Conservation (phyloP, 1,284 basidiomycete genomes). For the Leccinum pallidistipes region DNA sequence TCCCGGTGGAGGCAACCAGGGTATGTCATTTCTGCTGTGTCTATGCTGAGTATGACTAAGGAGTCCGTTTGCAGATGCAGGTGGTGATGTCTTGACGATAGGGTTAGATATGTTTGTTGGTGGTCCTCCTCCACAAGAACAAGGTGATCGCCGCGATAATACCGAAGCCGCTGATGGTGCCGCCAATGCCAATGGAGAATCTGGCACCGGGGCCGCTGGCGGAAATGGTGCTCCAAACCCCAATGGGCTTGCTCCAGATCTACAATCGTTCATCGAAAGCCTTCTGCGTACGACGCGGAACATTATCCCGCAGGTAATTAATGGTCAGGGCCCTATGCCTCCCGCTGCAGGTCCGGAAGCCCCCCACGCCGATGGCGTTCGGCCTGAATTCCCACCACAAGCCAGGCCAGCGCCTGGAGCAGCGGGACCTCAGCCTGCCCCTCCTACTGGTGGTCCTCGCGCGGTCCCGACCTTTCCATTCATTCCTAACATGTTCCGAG, state of each 20-base stretch:
- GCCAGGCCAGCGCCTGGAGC: slow-evolving; percentile 6
- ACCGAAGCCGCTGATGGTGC: slow-evolving; percentile 3
- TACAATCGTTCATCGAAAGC: slow-evolving; percentile 27
- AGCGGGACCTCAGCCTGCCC: slow-evolving; percentile 3
- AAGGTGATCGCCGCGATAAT: slow-evolving; percentile 11
- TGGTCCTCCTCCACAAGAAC: slow-evolving; percentile 13
- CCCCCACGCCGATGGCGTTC: slow-evolving; percentile 3
- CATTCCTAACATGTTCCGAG: slow-evolving; percentile 28
- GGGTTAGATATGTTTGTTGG: slow-evolving; percentile 35
- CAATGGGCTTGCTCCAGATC: slow-evolving; percentile 23
- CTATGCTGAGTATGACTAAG: slow-evolving; percentile 24
- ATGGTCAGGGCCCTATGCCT: slow-evolving; percentile 10
- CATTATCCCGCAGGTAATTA: slow-evolving; percentile 25
- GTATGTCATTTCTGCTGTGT: slow-evolving; percentile 12
- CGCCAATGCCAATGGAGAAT: slow-evolving; percentile 4
- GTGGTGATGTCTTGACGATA: slow-evolving; percentile 30
- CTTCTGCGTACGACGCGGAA: slow-evolving; percentile 27
- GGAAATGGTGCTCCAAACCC: slow-evolving; percentile 18
- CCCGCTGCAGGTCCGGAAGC: slow-evolving; percentile 3
- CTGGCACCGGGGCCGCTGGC: slow-evolving; percentile 13
- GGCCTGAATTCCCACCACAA: slow-evolving; percentile 12
- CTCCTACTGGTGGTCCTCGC: slow-evolving; percentile 12
- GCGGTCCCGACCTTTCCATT: slow-evolving; percentile 18
- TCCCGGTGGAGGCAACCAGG: slow-evolving; percentile 20
- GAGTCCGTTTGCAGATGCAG: slow-evolving; percentile 11